A percentile compares a stretch with the other conserved stretches of the same genome.
Evolutionary conservation across 371 early-diverging fungal species (phyloP).

Genomic region (Neoconidiobolus thromboides): DNA sequence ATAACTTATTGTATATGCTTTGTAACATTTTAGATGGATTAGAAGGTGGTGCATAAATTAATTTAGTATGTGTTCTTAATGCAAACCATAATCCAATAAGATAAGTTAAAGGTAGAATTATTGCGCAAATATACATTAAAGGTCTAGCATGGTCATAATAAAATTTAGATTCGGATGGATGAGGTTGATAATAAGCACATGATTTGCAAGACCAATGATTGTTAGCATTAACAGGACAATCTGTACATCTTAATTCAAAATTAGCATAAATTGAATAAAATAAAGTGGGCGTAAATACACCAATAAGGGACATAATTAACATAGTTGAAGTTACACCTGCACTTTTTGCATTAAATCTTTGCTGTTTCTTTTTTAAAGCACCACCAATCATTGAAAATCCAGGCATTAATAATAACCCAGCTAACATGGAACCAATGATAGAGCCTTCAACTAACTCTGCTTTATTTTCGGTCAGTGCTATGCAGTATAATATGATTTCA

Average conservation of each 20-base stretch:
- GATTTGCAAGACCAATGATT: constrained; percentile 23
- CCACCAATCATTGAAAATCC: constrained; percentile 88
- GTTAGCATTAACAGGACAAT: not conserved
- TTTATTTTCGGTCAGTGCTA: constrained; percentile 79
- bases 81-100: constrained; percentile 85
- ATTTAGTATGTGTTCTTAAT: constrained; percentile 73
- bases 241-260: constrained; percentile 15
- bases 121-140: constrained; percentile 76
- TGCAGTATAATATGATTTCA: constrained; percentile 79
- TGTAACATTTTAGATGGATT: constrained; percentile 14
- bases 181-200: constrained; percentile 42
- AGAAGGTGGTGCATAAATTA: constrained; percentile 12
- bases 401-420: constrained; percentile 76
- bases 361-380: constrained; percentile 75
- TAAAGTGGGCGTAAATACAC: constrained; percentile 79
- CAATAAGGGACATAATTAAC: constrained; percentile 85
- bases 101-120: constrained; percentile 67
- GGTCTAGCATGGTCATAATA: constrained; percentile 63
- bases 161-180: constrained; percentile 61
- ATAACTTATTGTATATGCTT: constrained; percentile 10
- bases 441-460: constrained; percentile 76
- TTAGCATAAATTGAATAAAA: constrained; percentile 83
- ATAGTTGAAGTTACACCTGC: constrained; percentile 87
- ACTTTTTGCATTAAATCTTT: constrained; percentile 81
- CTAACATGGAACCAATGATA: constrained; percentile 77